A percentile compares a stretch with the other conserved stretches of the same genome.
These are phyloP conservation scores for Henningerozyma blattae DNA, from an alignment of 805 yeast species.

Conservation along the genomic window DNA sequence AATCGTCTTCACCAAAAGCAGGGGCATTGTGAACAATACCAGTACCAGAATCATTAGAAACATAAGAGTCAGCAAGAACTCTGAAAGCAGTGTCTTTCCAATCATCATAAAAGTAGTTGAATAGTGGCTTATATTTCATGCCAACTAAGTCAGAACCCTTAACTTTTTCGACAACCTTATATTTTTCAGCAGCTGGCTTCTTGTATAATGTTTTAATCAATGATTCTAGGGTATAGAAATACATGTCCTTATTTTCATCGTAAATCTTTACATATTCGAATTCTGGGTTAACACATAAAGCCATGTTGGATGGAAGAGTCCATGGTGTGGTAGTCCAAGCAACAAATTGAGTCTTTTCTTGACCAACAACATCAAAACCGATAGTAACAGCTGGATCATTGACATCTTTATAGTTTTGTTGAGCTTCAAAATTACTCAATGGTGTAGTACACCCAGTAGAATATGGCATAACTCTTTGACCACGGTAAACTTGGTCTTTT, in stretches of 20 bases:
- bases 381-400: constrained; percentile 93
- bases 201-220: constrained; percentile 79
- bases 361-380: constrained; percentile 71
- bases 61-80: constrained; percentile 75
- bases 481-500: constrained; percentile 85
- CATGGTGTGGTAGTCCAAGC: constrained; percentile 99
- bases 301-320: constrained; percentile 94
- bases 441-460: constrained; percentile 97
- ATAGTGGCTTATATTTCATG: constrained; percentile 69
- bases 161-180: constrained; percentile 67
- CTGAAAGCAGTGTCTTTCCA: constrained; percentile 71
- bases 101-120: constrained; percentile 63
- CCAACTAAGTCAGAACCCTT: constrained; percentile 76
- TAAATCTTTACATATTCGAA: constrained; percentile 85
- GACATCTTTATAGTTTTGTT: constrained; percentile 95
- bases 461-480: constrained; percentile 96
- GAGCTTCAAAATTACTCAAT: constrained; percentile 94
- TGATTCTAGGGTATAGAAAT: constrained; percentile 76
- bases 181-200: constrained; percentile 87
- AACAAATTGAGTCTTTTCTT: constrained; percentile 71
- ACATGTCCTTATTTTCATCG: constrained; percentile 74
- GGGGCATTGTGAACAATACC: constrained; percentile 99
- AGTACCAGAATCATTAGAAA: constrained; percentile 91
- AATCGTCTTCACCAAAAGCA: constrained; percentile 99
- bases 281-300: constrained; percentile 81